Evolutionary conservation across 768 basidiomycete genomes (phyloP).

Genomic region (Galerina sulciceps): DNA sequence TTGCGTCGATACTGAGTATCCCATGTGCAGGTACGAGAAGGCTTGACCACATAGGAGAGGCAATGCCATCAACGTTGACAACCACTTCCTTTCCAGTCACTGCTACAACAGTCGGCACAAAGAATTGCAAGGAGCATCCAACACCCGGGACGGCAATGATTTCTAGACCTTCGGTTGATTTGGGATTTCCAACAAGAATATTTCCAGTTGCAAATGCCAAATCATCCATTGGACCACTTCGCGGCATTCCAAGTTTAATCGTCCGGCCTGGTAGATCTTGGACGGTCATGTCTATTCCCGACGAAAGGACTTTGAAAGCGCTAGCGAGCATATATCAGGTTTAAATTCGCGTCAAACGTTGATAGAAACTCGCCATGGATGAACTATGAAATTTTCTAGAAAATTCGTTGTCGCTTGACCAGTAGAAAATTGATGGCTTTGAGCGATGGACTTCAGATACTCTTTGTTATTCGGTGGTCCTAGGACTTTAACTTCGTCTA

Average conservation of each 20-base stretch:
- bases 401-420: constrained; percentile 55
- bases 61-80: constrained; percentile 44
- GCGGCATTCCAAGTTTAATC: constrained; percentile 62
- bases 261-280: constrained; percentile 62
- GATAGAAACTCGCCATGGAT: constrained; percentile 37
- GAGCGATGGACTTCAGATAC: constrained; percentile 51
- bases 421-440: constrained; percentile 37
- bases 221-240: constrained; percentile 67
- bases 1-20: constrained; percentile 44
- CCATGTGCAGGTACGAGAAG: constrained; percentile 48
- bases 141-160: constrained; percentile 49
- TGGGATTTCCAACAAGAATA: constrained; percentile 56
- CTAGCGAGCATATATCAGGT: constrained; percentile 22
- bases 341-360: not conserved
- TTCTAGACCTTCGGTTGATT: constrained; percentile 59
- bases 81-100: constrained; percentile 55
- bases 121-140: constrained; percentile 52
- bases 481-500: constrained; percentile 45
- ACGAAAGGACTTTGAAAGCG: constrained; percentile 55
- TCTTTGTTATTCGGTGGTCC: constrained; percentile 67
- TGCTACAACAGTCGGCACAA: constrained; percentile 50
- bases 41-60: constrained; percentile 51
- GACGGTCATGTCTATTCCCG: constrained; percentile 59
- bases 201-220: constrained; percentile 62
- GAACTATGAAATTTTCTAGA: constrained; percentile 46